Percentiles rank a stretch among this genome's conserved stretches.
phyloP scores from a whole-genome alignment of 192 early-diverging fungal species.

The Coemansia sp. region DNA sequence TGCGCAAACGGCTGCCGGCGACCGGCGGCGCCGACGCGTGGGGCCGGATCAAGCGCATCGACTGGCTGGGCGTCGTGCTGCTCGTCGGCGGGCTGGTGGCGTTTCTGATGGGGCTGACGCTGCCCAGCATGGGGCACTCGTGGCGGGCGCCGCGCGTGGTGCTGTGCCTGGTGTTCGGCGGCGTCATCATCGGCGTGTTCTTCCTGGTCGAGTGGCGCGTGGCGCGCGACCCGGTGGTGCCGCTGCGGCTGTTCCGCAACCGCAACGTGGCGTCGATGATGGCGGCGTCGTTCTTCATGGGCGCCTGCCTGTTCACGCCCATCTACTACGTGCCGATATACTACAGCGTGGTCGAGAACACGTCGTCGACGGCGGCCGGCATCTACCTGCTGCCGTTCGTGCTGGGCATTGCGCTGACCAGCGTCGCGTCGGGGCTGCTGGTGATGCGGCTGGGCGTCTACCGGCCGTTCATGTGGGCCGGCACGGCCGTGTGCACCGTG shows the following conservation, averaged over 20 bases:
- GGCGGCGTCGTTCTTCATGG: constrained; percentile 56
- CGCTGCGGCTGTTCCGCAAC: constrained; percentile 57
- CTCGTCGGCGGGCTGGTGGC: constrained; percentile 57
- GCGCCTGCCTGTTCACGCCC: constrained; percentile 60
- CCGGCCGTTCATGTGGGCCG: constrained; percentile 69
- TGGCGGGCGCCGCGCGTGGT: constrained; percentile 70
- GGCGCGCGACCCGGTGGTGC: constrained; percentile 67
- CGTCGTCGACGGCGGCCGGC: constrained; percentile 57
- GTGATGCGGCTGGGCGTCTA: constrained; percentile 61
- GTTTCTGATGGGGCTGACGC: constrained; percentile 68
- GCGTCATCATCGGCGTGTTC: constrained; percentile 54
- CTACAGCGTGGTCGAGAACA: constrained; percentile 61
- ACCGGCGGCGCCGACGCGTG: constrained; percentile 11
- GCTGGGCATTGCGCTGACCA: constrained; percentile 55
- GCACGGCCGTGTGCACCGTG: constrained; percentile 60
- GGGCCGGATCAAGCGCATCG: constrained; percentile 61
- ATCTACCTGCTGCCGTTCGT: constrained; percentile 62
- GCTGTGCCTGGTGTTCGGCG: constrained; percentile 50
- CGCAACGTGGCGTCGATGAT: constrained; percentile 58
- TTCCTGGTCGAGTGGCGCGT: constrained; percentile 53
- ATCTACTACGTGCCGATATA: constrained; percentile 67
- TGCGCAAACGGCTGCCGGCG: constrained; percentile 30
- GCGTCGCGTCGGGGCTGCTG: constrained; percentile 66
- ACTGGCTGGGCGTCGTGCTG: constrained; percentile 63
- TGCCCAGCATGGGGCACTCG: constrained; percentile 64